Percentiles rank a stretch among this genome's conserved stretches.
Conservation (phyloP, 225 moss, liverwort and hornwort genomes). For the Ulota crispa region DNA sequence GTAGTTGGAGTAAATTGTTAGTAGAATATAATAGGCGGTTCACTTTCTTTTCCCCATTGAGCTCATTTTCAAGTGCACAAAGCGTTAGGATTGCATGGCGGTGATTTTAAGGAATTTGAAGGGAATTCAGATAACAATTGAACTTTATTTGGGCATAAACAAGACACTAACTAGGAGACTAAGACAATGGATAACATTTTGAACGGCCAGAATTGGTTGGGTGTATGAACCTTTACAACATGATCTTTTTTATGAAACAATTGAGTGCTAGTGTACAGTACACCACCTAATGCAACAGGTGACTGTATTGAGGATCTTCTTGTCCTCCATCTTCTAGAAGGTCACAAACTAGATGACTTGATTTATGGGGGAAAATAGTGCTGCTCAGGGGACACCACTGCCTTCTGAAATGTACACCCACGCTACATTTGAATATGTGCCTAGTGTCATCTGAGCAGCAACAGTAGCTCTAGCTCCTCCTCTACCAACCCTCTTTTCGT, state of each 20-base stretch:
- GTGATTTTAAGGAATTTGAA: not conserved
- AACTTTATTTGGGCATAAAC: not conserved
- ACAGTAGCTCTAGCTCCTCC: not conserved
- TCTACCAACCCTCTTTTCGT: not conserved
- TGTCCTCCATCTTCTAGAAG: not conserved
- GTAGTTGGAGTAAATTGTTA: too few relatives aligned
- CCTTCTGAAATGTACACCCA: not conserved
- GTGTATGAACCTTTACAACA: not conserved
- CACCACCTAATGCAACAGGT: not conserved
- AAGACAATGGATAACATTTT: not conserved
- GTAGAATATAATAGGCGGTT: not conserved
- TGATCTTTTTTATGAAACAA: conserved; percentile 15
- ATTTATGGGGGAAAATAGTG: not conserved
- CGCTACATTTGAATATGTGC: not conserved
- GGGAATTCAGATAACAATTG: not conserved
- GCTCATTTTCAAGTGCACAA: not conserved
- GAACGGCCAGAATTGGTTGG: not conserved
- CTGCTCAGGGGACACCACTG: not conserved
- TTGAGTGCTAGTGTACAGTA: conserved; percentile 7
- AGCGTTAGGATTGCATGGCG: too few relatives aligned
- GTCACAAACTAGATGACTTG: not conserved
- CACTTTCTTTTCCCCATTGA: not conserved
- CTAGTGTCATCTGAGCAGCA: not conserved
- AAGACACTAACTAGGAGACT: not conserved
- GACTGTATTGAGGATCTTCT: not conserved